phyloP scores from a whole-genome alignment of 2,329 filamentous ascomycete genomes.

The Bipolaris sorokiniana region DNA sequence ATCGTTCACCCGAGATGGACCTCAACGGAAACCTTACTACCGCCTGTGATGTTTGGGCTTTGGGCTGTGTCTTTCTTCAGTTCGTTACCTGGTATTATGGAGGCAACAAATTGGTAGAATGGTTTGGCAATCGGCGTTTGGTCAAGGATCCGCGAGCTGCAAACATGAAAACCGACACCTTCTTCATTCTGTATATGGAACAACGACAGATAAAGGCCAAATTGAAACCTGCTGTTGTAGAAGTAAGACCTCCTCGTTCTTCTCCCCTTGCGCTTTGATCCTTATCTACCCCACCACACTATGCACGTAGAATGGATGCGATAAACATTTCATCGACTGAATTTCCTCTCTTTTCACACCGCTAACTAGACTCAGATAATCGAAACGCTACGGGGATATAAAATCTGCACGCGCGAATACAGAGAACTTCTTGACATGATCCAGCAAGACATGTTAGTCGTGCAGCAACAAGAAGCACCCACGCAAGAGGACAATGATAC shows the following conservation, averaged over 20 bases:
- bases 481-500: not conserved
- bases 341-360: not conserved
- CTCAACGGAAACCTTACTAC: slow-evolving; percentile 20
- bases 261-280: not conserved
- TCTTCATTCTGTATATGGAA: not conserved
- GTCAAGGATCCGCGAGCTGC: not conserved
- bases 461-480: not conserved
- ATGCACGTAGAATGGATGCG: not conserved
- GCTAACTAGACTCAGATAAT: not conserved
- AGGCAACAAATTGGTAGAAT: slow-evolving; percentile 3
- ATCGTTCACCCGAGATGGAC: slow-evolving; percentile 50
- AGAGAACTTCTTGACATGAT: not conserved
- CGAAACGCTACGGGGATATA: not conserved
- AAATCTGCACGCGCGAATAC: not conserved
- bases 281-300: not conserved
- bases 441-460: slow-evolving; percentile 5
- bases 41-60: slow-evolving; percentile 47
- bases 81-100: slow-evolving; percentile 34
- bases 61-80: slow-evolving; percentile 41
- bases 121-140: not conserved
- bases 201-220: not conserved
- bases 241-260: not conserved
- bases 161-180: not conserved
- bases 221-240: slow-evolving; percentile 2
- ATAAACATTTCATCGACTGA: not conserved